A percentile compares a stretch with the other conserved stretches of the same genome.
phyloP scores from a whole-genome alignment of 768 basidiomycete genomes.

The Obba rivulosa region DNA sequence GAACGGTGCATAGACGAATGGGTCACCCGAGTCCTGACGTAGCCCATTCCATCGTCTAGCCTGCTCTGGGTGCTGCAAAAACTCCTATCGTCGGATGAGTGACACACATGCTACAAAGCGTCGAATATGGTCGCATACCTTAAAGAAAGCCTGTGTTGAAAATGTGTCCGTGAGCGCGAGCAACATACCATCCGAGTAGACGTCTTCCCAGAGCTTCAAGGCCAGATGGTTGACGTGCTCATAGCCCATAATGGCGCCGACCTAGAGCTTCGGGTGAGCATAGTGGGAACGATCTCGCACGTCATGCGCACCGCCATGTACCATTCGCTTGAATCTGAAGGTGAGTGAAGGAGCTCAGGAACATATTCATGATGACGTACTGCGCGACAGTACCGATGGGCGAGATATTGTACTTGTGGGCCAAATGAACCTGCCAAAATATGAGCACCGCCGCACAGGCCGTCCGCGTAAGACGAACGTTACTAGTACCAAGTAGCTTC shows the following conservation, averaged over 20 bases:
- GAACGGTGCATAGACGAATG: conserved; percentile 69
- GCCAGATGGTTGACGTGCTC: conserved; percentile 67
- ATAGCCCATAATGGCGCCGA: conserved; percentile 84
- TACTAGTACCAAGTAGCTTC: conserved; percentile 78
- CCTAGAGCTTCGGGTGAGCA: conserved; percentile 32
- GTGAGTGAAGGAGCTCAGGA: neutral
- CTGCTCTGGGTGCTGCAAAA: conserved; percentile 47
- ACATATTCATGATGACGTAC: conserved; percentile 37
- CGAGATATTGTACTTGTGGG: conserved; percentile 58
- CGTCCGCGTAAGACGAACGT: conserved; percentile 45
- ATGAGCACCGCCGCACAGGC: neutral
- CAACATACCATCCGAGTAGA: conserved; percentile 51
- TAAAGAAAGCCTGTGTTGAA: conserved; percentile 81
- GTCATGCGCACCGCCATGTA: conserved; percentile 66
- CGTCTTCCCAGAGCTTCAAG: conserved; percentile 82
- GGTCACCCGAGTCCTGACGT: conserved; percentile 93
- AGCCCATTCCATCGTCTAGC: conserved; percentile 75
- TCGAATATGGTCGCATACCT: conserved; percentile 37
- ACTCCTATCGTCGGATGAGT: conserved; percentile 40
- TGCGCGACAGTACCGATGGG: conserved; percentile 85
- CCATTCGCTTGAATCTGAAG: conserved; percentile 61
- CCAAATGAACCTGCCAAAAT: conserved; percentile 70
- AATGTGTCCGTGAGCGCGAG: conserved; percentile 95
- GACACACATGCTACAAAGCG: no score
- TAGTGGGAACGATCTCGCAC: neutral